Conservation (phyloP, 164 flowering plant genomes). For the Litsea cubeba region DNA sequence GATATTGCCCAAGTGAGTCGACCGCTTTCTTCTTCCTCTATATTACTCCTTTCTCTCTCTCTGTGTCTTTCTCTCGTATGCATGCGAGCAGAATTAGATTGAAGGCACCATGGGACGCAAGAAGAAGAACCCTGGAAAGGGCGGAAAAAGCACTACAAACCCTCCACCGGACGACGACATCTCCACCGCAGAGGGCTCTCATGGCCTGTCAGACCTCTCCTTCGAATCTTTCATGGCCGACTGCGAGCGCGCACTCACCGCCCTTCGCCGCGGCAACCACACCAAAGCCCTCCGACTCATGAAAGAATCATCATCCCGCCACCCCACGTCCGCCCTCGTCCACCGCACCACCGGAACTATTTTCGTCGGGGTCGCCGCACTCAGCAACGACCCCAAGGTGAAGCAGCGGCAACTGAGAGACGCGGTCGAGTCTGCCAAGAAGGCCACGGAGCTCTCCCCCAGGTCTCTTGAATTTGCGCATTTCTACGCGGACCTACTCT, state of each 20-base stretch:
- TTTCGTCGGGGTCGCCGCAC: conserved; percentile 59
- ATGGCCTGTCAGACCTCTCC: background rate
- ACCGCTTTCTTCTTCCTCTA: too few relatives aligned
- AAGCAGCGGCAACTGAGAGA: conserved; percentile 62
- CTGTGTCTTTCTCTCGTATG: conserved; percentile 13
- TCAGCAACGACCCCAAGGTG: conserved; percentile 60
- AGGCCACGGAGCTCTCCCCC: conserved; percentile 61
- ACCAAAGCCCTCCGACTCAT: conserved; percentile 74
- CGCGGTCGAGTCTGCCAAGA: conserved; percentile 65
- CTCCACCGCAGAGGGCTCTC: conserved; percentile 2
- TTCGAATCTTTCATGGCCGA: conserved; percentile 42
- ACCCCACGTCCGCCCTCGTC: conserved; percentile 48
- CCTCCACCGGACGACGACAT: background rate
- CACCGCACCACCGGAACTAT: conserved; percentile 79
- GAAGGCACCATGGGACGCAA: conserved; percentile 51
- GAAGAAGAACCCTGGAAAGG: conserved; percentile 39
- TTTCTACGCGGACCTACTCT: conserved; percentile 82
- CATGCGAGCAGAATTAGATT: background rate
- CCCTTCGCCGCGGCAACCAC: conserved; percentile 83
- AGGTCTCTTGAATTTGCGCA: conserved; percentile 77
- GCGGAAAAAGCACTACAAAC: conserved; percentile 10
- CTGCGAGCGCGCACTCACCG: conserved; percentile 73
- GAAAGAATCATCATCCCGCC: conserved; percentile 53
- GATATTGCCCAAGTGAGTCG: background rate
- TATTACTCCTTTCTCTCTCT: background rate